Evolutionary conservation across 306 rosid species (phyloP), one percentile per base, ranked within the genome.

Genomic region (Quillaja saponaria): DNA sequence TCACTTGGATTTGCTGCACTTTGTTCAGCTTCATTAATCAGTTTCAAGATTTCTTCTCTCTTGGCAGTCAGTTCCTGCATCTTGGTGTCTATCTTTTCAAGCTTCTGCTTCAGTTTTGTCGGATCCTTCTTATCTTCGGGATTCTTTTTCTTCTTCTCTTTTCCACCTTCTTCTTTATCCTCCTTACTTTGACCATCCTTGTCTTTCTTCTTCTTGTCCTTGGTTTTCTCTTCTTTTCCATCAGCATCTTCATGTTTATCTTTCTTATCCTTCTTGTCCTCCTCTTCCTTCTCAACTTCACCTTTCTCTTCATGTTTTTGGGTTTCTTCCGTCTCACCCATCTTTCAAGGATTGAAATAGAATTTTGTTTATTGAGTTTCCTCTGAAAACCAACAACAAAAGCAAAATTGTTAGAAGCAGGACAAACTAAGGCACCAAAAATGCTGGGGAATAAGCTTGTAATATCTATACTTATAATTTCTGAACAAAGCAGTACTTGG

Each of bases 51-150:
- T 38, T 86, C 87, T 53, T 81, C 80, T 54, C 28, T 81, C 83
- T 83, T 86, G 0, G 70, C 71, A 16, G 8, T 39, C 45, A 86
- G 40, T 0, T 58, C 89, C 54, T 81, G 83, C 13, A 83, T 81
- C 56, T 86, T 81, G 21, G 73, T 0, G 2, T 86, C 89, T 51
- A 83, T 33, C 67, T 81, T 83, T 47, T 78, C 85, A 48, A 86
- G 87, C 77, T 81, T 84, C 58, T 63, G 75, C 66, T 63, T 80
- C 19, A 87, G 74, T 56, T 67, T 87, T 20, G 49, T 6, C 4
- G 84, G 84, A 21, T 87, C 90, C 7, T 49, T 87, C 47, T 64
- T 75, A 47, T 84, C 88, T 59, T 72, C 84, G 14, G 90, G 90
- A 62, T 75, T 71, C 75, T 81, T 83, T 12, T 80, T 58, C 73